These are phyloP conservation scores for Trichophyton simii DNA, from an alignment of 2,329 filamentous ascomycete species.

Conservation along the genomic window DNA sequence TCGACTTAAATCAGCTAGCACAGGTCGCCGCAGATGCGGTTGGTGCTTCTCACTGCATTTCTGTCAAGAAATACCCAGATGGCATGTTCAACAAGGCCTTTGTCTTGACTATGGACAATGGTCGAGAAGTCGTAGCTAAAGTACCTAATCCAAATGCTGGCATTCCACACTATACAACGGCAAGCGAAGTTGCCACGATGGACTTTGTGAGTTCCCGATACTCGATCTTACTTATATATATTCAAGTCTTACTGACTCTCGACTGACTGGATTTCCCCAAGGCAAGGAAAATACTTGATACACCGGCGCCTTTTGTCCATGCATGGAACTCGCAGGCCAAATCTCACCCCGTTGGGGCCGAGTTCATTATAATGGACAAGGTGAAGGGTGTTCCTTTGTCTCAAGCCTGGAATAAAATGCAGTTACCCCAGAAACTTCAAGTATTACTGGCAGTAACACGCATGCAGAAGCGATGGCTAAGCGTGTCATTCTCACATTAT, in stretches of 20 bases:
- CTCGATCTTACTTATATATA: background rate
- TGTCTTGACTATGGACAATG: constrained; percentile 23
- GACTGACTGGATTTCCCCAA: background rate
- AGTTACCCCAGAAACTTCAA: constrained; percentile 17
- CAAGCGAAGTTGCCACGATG: constrained; percentile 19
- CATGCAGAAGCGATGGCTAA: constrained; percentile 19
- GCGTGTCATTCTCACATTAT: constrained; percentile 21
- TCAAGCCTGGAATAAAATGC: constrained; percentile 18
- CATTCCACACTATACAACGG: constrained; percentile 8
- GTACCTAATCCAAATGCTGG: constrained; percentile 22
- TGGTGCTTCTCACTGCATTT: constrained; percentile 20
- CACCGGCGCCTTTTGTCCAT: constrained; percentile 13
- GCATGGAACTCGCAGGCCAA: constrained; percentile 12
- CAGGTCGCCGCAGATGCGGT: constrained; percentile 20
- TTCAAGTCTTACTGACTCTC: background rate
- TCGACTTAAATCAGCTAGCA: constrained; percentile 26
- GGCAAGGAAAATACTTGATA: constrained; percentile 9
- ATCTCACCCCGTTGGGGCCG: constrained; percentile 13
- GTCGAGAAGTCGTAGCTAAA: constrained; percentile 20
- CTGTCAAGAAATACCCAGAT: constrained; percentile 24
- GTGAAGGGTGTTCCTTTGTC: constrained; percentile 12
- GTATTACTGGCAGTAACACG: constrained; percentile 19
- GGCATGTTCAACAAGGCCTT: constrained; percentile 27
- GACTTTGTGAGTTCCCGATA: constrained; percentile 15
- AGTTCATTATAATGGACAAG: constrained; percentile 20